These are phyloP conservation scores for Arthrobotrys sinensis DNA, from an alignment of 2,329 filamentous ascomycete species.

Conservation along the genomic window DNA sequence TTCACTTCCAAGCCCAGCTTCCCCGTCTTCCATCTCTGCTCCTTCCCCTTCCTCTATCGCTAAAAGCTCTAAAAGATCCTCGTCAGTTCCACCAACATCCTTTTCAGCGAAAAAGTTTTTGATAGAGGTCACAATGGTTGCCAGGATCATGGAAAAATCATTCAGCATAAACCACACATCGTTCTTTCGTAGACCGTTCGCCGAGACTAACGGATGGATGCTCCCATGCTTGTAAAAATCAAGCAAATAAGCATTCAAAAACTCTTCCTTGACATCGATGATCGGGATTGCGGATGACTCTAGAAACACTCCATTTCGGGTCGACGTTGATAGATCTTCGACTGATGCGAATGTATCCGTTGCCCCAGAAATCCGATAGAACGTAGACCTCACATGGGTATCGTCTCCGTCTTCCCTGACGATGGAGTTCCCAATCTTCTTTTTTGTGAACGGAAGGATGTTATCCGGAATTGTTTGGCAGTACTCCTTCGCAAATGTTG, in stretches of 20 bases:
- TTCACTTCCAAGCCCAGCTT: not conserved
- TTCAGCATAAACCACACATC: slow-evolving; percentile 83
- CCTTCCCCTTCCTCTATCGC: slow-evolving; percentile 42
- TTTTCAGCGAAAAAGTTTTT: slow-evolving; percentile 57
- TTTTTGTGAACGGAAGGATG: slow-evolving; percentile 73
- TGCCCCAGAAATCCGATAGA: slow-evolving; percentile 80
- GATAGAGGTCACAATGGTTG: slow-evolving; percentile 76
- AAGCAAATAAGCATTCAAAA: slow-evolving; percentile 78
- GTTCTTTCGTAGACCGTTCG: slow-evolving; percentile 77
- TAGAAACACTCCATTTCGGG: slow-evolving; percentile 79
- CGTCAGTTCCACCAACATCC: slow-evolving; percentile 37
- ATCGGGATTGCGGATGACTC: slow-evolving; percentile 82
- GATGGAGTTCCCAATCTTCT: slow-evolving; percentile 38
- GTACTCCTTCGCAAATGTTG: slow-evolving; percentile 78
- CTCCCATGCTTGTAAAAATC: slow-evolving; percentile 85
- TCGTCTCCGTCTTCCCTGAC: slow-evolving; percentile 59
- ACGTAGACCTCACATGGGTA: slow-evolving; percentile 73
- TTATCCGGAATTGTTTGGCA: slow-evolving; percentile 71
- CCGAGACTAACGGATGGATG: slow-evolving; percentile 73
- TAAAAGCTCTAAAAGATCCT: slow-evolving; percentile 29
- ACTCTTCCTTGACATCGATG: slow-evolving; percentile 72
- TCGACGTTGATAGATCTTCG: slow-evolving; percentile 77
- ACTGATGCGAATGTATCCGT: slow-evolving; percentile 77
- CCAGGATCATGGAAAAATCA: slow-evolving; percentile 74
- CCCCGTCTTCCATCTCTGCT: slow-evolving; percentile 18